A percentile compares a stretch with the other conserved stretches of the same genome.
Evolutionary conservation across 106 monocot genomes (phyloP).

Genomic region (Dioscorea dumetorum): DNA sequence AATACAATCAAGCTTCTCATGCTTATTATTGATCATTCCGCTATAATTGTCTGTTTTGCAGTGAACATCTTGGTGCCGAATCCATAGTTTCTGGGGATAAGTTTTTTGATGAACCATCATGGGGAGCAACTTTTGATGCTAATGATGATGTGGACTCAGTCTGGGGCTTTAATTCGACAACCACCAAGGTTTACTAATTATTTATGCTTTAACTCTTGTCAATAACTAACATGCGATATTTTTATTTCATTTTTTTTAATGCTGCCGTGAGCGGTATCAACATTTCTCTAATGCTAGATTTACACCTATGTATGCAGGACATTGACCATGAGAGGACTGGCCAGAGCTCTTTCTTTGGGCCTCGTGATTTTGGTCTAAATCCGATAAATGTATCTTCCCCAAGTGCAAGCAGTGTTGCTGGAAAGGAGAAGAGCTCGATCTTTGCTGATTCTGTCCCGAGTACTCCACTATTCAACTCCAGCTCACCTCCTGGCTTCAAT

Average conservation of each 20-base stretch:
- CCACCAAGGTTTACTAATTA: conserved; percentile 20
- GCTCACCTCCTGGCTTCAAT: conserved; percentile 50
- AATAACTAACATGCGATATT: background rate
- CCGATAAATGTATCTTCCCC: conserved; percentile 59
- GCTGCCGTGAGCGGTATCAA: background rate
- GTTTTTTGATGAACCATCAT: conserved; percentile 53
- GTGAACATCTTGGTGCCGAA: conserved; percentile 74
- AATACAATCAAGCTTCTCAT: no score
- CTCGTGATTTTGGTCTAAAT: conserved; percentile 56
- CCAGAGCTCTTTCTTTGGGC: conserved; percentile 40
- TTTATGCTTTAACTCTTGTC: background rate
- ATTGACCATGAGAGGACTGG: conserved; percentile 17
- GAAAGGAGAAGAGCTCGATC: conserved; percentile 48
- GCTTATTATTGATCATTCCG: no score
- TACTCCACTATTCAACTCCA: conserved; percentile 58
- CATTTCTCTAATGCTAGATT: background rate
- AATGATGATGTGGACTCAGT: conserved; percentile 80
- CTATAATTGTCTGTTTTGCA: conserved; percentile 3
- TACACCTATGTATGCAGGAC: conserved; percentile 28
- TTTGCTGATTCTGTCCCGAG: conserved; percentile 88
- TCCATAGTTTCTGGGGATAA: conserved; percentile 59
- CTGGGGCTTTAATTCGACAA: conserved; percentile 66
- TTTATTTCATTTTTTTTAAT: background rate
- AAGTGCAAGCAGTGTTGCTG: conserved; percentile 40
- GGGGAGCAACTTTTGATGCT: conserved; percentile 66